These are phyloP conservation scores for Cantharellus anzutake DNA, from an alignment of 768 basidiomycete genomes.

Conservation along the genomic window DNA sequence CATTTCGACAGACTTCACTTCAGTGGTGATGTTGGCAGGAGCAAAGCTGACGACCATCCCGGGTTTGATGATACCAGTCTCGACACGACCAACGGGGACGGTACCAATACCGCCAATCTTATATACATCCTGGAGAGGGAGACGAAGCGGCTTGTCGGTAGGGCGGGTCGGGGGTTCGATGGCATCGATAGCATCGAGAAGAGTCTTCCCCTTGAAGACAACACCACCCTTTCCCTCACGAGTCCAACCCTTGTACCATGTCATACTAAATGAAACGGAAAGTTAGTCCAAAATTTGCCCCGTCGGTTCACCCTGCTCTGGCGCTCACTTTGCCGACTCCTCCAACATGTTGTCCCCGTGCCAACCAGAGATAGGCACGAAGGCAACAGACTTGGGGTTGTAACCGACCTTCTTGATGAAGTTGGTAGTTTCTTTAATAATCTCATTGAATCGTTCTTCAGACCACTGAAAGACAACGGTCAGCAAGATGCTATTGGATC, in stretches of 20 bases:
- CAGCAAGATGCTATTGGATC: neutral
- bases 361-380: conserved; percentile 99
- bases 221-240: conserved; percentile 89
- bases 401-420: conserved; percentile 99
- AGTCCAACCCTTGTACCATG: conserved; percentile 99
- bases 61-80: conserved; percentile 99
- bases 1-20: conserved; percentile 99
- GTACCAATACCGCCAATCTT: conserved; percentile 99
- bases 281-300: neutral
- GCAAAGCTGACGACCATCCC: conserved; percentile 98
- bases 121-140: conserved; percentile 99
- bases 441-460: conserved; percentile 99
- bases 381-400: conserved; percentile 96
- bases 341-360: conserved; percentile 99
- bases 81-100: conserved; percentile 99
- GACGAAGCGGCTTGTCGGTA: conserved; percentile 98
- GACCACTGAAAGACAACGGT: conserved; percentile 50
- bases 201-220: conserved; percentile 86
- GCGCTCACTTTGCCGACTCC: conserved; percentile 75
- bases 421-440: conserved; percentile 89
- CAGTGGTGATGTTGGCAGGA: conserved; percentile 95
- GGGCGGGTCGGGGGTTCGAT: conserved; percentile 96
- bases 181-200: conserved; percentile 98
- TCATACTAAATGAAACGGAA: conserved; percentile 41
- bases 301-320: neutral